Conservation (phyloP, 2,329 filamentous ascomycete species). For the Colletotrichum limetticola region DNA sequence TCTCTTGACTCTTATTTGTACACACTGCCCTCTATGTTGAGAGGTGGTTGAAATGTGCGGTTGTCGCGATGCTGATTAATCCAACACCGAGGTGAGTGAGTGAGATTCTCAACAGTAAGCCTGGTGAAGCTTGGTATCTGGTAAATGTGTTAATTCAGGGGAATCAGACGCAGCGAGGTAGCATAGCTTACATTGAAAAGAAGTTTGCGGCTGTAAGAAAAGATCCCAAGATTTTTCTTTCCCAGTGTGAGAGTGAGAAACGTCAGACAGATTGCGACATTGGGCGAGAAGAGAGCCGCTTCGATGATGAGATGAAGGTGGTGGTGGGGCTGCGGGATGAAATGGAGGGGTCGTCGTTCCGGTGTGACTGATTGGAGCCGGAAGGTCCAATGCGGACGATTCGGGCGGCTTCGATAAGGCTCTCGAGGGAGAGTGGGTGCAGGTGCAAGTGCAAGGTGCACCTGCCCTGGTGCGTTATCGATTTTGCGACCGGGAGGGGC, state of each 20-base stretch:
- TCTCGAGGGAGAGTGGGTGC: background rate
- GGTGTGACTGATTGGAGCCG: background rate
- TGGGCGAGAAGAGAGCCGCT: conserved; percentile 19
- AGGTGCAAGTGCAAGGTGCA: too few species aligned
- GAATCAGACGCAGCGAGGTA: background rate
- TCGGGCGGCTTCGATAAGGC: conserved; percentile 30
- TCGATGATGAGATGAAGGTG: conserved; percentile 16
- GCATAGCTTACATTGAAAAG: background rate
- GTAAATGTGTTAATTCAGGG: background rate
- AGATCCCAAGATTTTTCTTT: background rate
- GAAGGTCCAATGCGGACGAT: background rate
- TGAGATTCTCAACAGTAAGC: background rate
- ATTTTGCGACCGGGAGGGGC: background rate
- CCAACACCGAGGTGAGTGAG: background rate
- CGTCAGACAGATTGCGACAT: background rate
- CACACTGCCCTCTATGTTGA: background rate
- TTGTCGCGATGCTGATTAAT: conserved; percentile 12
- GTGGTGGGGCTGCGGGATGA: conserved; percentile 24
- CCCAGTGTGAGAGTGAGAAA: background rate
- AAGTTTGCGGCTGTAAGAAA: background rate
- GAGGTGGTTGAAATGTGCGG: background rate
- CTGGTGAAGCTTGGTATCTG: background rate
- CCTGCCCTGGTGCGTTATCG: background rate
- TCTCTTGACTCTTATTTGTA: background rate
- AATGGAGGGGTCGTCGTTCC: conserved; percentile 24